Percentiles rank a stretch among this genome's conserved stretches.
These are phyloP conservation scores for Gynochthodes officinalis DNA, from an alignment of 257 asterid genomes.

Conservation along the genomic window DNA sequence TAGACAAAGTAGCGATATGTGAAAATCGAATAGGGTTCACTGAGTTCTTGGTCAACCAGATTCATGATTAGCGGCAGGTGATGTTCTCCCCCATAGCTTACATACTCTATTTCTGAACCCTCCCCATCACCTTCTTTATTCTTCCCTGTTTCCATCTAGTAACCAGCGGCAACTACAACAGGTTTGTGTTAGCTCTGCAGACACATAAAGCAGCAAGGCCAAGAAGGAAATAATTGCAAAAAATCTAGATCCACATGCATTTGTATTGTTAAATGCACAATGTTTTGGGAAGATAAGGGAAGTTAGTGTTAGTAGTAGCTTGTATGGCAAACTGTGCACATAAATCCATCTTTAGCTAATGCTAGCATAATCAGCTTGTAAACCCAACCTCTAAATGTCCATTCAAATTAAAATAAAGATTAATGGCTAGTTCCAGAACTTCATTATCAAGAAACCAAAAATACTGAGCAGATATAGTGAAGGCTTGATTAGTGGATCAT, in stretches of 20 bases:
- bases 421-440: background rate
- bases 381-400: background rate
- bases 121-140: conserved; percentile 17
- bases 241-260: background rate
- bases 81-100: conserved; percentile 90
- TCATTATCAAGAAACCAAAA: no score
- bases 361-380: background rate
- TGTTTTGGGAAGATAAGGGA: background rate
- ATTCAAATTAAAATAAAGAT: background rate
- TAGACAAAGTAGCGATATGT: conserved; percentile 97
- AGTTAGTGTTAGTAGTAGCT: background rate
- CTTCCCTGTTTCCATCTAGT: conserved; percentile 17
- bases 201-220: background rate
- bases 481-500: background rate
- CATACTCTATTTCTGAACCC: conserved; percentile 56
- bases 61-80: conserved; percentile 96
- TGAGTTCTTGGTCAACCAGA: conserved; percentile 90
- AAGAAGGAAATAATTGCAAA: background rate
- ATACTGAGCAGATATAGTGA: background rate
- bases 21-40: conserved; percentile 97
- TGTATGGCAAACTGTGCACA: background rate
- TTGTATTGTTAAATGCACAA: background rate
- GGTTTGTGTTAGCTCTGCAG: background rate
- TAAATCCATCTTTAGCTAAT: background rate
- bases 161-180: background rate